These are phyloP conservation scores for Beauveria sp. DNA, from an alignment of 2,329 filamentous ascomycete species.

Conservation along the genomic window DNA sequence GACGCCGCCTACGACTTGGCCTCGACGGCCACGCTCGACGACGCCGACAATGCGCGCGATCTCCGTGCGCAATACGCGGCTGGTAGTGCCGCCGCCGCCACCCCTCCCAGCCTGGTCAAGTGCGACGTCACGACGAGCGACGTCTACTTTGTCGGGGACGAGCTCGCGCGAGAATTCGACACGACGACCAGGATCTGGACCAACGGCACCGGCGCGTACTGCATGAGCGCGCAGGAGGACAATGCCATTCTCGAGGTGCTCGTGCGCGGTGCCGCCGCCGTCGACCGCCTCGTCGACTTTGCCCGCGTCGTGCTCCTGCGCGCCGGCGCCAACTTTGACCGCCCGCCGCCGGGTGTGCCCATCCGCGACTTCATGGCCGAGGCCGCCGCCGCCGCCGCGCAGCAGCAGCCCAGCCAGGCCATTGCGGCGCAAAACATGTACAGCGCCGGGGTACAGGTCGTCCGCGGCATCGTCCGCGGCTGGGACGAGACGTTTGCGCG, in stretches of 20 bases:
- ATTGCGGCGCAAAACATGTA: slow-evolving; percentile 61
- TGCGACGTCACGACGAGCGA: slow-evolving; percentile 66
- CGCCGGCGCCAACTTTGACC: slow-evolving; percentile 63
- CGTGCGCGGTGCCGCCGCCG: slow-evolving; percentile 49
- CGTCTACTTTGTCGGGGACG: slow-evolving; percentile 59
- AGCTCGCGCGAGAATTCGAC: slow-evolving; percentile 56
- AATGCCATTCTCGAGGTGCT: slow-evolving; percentile 61
- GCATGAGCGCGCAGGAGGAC: slow-evolving; percentile 66
- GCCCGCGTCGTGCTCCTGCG: slow-evolving; percentile 60
- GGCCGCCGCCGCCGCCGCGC: slow-evolving; percentile 31
- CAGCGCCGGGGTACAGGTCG: slow-evolving; percentile 55
- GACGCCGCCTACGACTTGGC: slow-evolving; percentile 45
- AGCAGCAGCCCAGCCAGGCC: slow-evolving; percentile 50
- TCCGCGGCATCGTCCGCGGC: slow-evolving; percentile 51
- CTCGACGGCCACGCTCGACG: slow-evolving; percentile 37
- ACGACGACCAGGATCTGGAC: slow-evolving; percentile 57
- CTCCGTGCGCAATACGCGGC: slow-evolving; percentile 47
- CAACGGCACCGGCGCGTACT: slow-evolving; percentile 60
- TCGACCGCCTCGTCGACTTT: slow-evolving; percentile 55
- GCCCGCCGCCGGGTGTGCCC: slow-evolving; percentile 50
- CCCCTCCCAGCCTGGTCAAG: slow-evolving; percentile 47
- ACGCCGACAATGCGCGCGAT: slow-evolving; percentile 27
- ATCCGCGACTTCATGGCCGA: slow-evolving; percentile 51
- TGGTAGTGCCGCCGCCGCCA: slow-evolving; percentile 29
- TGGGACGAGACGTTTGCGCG: slow-evolving; percentile 53